Percentiles rank a stretch among this genome's conserved stretches.
Conservation (phyloP, 495 filamentous ascomycete species). For the Podospora tetraspora region DNA sequence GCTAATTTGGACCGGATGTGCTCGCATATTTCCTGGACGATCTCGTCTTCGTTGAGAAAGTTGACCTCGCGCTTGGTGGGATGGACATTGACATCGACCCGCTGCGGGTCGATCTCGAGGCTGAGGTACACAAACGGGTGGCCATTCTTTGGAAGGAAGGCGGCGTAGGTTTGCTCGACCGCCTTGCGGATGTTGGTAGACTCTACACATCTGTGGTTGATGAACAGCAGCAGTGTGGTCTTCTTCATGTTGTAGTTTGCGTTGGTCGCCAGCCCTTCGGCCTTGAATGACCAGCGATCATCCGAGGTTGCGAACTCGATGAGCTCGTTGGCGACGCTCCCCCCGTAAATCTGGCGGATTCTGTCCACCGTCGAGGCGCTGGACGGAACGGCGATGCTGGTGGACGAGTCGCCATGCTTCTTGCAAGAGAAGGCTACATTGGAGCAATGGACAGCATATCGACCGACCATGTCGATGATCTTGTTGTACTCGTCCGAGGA, state of each 20-base stretch:
- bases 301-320: constrained; percentile 70
- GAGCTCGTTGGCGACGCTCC: constrained; percentile 80
- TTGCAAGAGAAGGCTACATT: constrained; percentile 94
- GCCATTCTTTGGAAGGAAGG: constrained; percentile 88
- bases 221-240: constrained; percentile 85
- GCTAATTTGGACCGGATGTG: constrained; percentile 74
- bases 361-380: constrained; percentile 69
- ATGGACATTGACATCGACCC: constrained; percentile 97
- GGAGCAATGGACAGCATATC: constrained; percentile 90
- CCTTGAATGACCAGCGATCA: constrained; percentile 74
- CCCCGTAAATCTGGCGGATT: constrained; percentile 86
- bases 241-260: constrained; percentile 95
- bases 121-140: constrained; percentile 94
- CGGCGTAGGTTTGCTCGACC: constrained; percentile 83
- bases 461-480: constrained; percentile 90
- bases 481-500: constrained; percentile 95
- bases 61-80: constrained; percentile 98
- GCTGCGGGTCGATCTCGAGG: constrained; percentile 85
- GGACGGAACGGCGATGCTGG: constrained; percentile 70
- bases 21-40: constrained; percentile 81
- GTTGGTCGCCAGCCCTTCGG: constrained; percentile 78
- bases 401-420: constrained; percentile 84
- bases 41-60: constrained; percentile 96
- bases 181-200: constrained; percentile 84
- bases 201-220: constrained; percentile 96